Evolutionary conservation across 768 basidiomycete genomes (phyloP).

Genomic region (Saitozyma sp.): DNA sequence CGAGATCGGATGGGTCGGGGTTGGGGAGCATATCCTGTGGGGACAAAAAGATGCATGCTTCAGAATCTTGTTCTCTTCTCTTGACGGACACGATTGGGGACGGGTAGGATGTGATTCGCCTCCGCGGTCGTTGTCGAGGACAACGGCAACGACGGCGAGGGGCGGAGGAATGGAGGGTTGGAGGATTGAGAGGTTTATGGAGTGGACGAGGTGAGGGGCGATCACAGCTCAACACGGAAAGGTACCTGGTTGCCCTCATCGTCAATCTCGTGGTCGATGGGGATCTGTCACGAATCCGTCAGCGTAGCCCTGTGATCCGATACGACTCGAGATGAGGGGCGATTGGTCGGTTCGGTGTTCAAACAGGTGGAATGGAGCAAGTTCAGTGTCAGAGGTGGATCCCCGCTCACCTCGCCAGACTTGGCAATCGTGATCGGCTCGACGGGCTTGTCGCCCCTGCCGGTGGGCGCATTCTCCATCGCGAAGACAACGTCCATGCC

Average conservation of each 20-base stretch:
- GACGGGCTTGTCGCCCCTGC: conserved; percentile 67
- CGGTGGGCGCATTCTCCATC: conserved; percentile 75
- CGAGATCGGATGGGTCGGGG: conserved; percentile 19
- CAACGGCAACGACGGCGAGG: too few relatives aligned
- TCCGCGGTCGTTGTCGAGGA: too few relatives aligned
- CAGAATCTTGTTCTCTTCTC: conserved; percentile 14
- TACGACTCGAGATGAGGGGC: background rate
- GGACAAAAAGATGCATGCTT: conserved; percentile 23
- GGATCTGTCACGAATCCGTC: conserved; percentile 21
- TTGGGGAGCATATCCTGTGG: background rate
- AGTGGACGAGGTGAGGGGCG: background rate
- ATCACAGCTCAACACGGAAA: conserved; percentile 87
- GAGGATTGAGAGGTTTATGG: background rate
- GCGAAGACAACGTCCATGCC: conserved; percentile 81
- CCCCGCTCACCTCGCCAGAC: conserved; percentile 74
- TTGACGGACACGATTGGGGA: background rate
- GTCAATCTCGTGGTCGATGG: conserved; percentile 58
- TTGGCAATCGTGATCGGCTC: conserved; percentile 78
- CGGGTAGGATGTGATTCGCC: too few relatives aligned
- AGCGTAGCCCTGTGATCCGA: too few relatives aligned
- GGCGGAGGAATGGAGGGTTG: background rate
- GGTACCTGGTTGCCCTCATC: conserved; percentile 83
- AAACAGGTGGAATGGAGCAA: too few relatives aligned
- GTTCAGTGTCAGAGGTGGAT: too few relatives aligned
- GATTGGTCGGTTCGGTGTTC: background rate